phyloP scores from a whole-genome alignment of 2,329 filamentous ascomycete species.

The Sporothrix pallida region DNA sequence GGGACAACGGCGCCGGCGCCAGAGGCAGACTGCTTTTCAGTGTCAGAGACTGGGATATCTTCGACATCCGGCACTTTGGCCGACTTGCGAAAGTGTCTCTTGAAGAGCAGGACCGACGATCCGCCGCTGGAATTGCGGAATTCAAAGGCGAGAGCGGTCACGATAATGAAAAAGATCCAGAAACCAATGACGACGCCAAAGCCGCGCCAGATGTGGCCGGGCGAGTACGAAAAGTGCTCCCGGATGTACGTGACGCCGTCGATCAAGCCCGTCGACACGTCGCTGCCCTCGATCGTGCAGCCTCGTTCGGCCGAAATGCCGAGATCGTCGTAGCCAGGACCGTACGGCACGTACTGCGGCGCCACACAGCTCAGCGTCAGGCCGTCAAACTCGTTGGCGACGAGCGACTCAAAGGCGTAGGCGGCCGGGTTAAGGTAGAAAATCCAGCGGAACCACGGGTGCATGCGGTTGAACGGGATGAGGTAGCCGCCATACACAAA shows the following conservation, averaged over 20 bases:
- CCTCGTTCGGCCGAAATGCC: slow-evolving; percentile 11
- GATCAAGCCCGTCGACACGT: slow-evolving; percentile 48
- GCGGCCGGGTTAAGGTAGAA: slow-evolving; percentile 66
- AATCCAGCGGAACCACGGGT: slow-evolving; percentile 69
- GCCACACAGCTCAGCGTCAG: slow-evolving; percentile 60
- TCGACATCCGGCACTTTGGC: slow-evolving; percentile 7
- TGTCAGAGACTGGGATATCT: neutral
- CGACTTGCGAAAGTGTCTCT: slow-evolving; percentile 31
- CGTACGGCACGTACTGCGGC: slow-evolving; percentile 43
- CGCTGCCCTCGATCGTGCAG: slow-evolving; percentile 28
- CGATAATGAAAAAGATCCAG: slow-evolving; percentile 51
- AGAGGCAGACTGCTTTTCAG: neutral
- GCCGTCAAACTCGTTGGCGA: slow-evolving; percentile 61
- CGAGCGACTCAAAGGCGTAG: slow-evolving; percentile 68
- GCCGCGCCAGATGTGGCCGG: slow-evolving; percentile 72
- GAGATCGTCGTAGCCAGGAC: slow-evolving; percentile 9
- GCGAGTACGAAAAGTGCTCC: slow-evolving; percentile 58
- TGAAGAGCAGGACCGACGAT: slow-evolving; percentile 44
- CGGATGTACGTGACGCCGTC: slow-evolving; percentile 61
- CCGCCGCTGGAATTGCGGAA: slow-evolving; percentile 53
- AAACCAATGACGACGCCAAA: slow-evolving; percentile 79
- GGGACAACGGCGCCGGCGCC: too few species aligned
- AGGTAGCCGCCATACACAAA: slow-evolving; percentile 59
- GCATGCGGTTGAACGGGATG: slow-evolving; percentile 35
- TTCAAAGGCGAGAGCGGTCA: slow-evolving; percentile 69